Evolutionary conservation across 1,284 basidiomycete species (phyloP), one percentile per base, ranked within the genome.

Genomic region (Cystobasidiaceae sp.): DNA sequence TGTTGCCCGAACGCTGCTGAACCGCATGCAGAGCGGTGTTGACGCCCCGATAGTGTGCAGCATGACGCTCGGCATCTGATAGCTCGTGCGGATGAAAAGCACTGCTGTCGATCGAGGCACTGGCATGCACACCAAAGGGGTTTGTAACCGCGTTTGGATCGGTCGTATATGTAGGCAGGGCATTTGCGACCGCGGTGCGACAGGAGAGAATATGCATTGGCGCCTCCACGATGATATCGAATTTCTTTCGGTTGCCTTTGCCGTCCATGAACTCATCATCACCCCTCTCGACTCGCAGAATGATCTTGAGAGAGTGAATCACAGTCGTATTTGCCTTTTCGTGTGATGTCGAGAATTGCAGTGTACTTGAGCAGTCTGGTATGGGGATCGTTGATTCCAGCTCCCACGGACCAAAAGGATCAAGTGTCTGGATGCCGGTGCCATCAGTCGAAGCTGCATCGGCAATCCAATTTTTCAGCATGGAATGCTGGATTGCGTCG

Each of bases 331-430:
- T 91, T 67, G 88, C 87, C 71, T 84, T 83, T 70, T 84, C 82
- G 76, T 92, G 90, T 76, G 86, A 87, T 74, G 89, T 92, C 21
- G 90, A 89, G 69, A 90, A 87, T 73, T 86, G 86, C 68, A 97
- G 76, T 52, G 77, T 77, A 5, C 76, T 76, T 13, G 73, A 70
- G 70, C 80, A 81, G 69, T 80, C 79, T 4, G 80, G 80, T 4
- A 81, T 73, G 64, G 72, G 74, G 28, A 79, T 71, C 52, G 71
- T 52, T 74, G 76, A 57, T 15, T 80, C 79, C n/a, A 84, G 72
- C 66, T 80, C 78, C 82, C 82, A 84, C 2, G 82, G 82, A 0
- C 82, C 82, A 13, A 78, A 70, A 0, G 82, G 81, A 63, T 82
- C 80, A 41, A 82, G 72, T 4, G 43, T 64, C 30, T 51, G 41